Evolutionary conservation across 148 eudicot genomes (phyloP).

Genomic region (Tetragonia tetragonoides): DNA sequence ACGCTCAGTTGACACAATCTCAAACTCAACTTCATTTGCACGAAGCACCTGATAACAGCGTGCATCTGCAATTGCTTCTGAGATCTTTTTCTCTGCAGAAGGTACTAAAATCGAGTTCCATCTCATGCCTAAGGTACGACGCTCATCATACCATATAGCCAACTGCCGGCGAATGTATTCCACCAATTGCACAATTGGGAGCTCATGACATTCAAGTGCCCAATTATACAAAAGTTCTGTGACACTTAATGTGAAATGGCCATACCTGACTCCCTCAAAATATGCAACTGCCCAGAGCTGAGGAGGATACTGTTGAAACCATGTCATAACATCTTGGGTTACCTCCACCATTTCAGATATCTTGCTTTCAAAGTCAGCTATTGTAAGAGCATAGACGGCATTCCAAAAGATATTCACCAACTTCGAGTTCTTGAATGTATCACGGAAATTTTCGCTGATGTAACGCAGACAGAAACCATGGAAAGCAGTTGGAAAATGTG

Average conservation of each 20-base stretch:
- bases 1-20: constrained; percentile 92
- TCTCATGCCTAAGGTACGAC: constrained; percentile 47
- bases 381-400: constrained; percentile 89
- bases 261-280: constrained; percentile 92
- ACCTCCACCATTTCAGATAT: constrained; percentile 85
- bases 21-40: constrained; percentile 97
- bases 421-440: constrained; percentile 87
- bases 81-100: constrained; percentile 77
- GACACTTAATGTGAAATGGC: constrained; percentile 74
- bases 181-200: constrained; percentile 93
- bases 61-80: constrained; percentile 85
- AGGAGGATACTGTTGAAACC: constrained; percentile 82
- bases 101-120: constrained; percentile 81
- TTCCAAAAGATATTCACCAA: constrained; percentile 96
- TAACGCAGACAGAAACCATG: constrained; percentile 89
- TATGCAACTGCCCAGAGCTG: constrained; percentile 94
- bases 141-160: constrained; percentile 63
- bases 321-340: constrained; percentile 61
- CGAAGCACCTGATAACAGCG: constrained; percentile 92
- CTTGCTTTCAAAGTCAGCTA: constrained; percentile 75
- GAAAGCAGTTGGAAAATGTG: constrained; percentile 82
- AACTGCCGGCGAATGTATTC: constrained; percentile 79
- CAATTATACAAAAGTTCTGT: constrained; percentile 81
- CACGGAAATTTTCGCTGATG: constrained; percentile 89
- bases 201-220: constrained; percentile 95